These are phyloP conservation scores for Agaricus sinodeliciosus DNA, from an alignment of 768 basidiomycete species.

Conservation along the genomic window DNA sequence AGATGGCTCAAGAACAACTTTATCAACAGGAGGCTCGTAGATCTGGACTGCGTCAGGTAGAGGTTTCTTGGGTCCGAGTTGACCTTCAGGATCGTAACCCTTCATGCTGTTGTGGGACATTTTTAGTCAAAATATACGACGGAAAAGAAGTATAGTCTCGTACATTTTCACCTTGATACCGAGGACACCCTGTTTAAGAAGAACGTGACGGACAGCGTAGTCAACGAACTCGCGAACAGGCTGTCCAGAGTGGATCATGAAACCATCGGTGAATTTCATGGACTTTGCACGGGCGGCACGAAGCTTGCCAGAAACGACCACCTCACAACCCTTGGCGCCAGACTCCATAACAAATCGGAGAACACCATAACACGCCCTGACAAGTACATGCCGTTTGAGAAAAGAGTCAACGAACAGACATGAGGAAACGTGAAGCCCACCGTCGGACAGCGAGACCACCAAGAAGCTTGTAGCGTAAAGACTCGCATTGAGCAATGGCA, in stretches of 20 bases:
- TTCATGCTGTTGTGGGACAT: constrained; percentile 72
- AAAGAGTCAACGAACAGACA: neutral
- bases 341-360: constrained; percentile 99
- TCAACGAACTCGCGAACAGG: constrained; percentile 96
- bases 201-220: constrained; percentile 95
- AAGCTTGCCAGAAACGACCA: constrained; percentile 98
- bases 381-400: neutral
- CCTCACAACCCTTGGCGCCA: constrained; percentile 98
- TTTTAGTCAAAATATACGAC: neutral
- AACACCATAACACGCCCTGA: constrained; percentile 85
- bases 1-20: constrained; percentile 80
- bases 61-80: constrained; percentile 82
- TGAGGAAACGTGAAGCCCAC: constrained; percentile 38
- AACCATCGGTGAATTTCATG: constrained; percentile 99
- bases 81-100: constrained; percentile 89
- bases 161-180: constrained; percentile 99
- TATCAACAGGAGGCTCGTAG: constrained; percentile 84
- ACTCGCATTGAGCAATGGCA: constrained; percentile 98
- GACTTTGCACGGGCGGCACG: constrained; percentile 99
- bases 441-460: constrained; percentile 99
- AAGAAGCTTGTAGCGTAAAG: constrained; percentile 96
- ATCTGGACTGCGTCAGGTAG: constrained; percentile 94
- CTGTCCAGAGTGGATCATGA: constrained; percentile 99
- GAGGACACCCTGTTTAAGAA: constrained; percentile 96
- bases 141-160: constrained; percentile 9